Conservation (phyloP, 177 flowering plant genomes). For the Vitis hybrid region DNA sequence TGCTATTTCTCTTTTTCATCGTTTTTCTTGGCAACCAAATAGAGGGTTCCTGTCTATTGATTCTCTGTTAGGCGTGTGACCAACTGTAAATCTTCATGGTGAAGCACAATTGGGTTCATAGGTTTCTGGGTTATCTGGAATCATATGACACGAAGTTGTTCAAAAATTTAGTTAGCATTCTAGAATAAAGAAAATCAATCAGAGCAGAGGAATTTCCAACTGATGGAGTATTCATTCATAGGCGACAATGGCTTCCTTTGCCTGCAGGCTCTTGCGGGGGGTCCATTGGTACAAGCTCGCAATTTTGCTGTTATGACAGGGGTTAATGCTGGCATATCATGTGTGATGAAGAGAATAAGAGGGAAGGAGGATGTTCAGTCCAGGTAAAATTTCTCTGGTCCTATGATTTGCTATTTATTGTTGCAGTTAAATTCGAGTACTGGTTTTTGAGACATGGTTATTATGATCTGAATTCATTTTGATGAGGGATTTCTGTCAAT, state of each 20-base stretch:
- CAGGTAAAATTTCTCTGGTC: slow-evolving; percentile 39
- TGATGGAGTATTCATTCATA: neutral
- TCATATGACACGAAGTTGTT: too few relatives aligned
- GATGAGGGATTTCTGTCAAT: neutral
- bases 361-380: slow-evolving; percentile 93
- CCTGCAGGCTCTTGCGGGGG: slow-evolving; percentile 81
- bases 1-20: neutral
- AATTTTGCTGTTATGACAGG: slow-evolving; percentile 98
- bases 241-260: slow-evolving; percentile 1
- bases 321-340: slow-evolving; percentile 88
- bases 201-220: neutral
- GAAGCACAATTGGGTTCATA: neutral
- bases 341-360: slow-evolving; percentile 83
- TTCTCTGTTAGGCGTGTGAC: neutral
- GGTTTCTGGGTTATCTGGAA: too few relatives aligned
- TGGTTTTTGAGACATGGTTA: too few relatives aligned
- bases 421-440: too few relatives aligned
- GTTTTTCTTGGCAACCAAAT: neutral
- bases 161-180: neutral
- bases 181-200: neutral
- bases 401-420: neutral
- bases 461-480: neutral
- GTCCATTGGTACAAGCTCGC: slow-evolving; percentile 92
- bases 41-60: neutral
- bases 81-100: neutral